Evolutionary conservation across 495 filamentous ascomycete species (phyloP).

Genomic region (Hapsidospora chrysogenum): DNA sequence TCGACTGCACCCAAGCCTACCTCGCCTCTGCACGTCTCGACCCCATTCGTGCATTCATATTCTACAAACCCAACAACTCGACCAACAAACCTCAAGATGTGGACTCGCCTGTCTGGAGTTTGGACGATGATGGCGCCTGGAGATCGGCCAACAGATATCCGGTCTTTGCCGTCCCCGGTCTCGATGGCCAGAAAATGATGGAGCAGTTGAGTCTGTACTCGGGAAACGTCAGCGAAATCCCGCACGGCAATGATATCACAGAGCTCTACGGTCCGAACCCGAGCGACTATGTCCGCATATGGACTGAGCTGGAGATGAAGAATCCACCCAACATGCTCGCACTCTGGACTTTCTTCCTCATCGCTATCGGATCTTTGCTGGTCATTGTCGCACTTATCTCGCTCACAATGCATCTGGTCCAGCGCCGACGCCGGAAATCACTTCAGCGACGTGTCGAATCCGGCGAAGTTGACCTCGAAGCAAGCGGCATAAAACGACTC

Average conservation of each 20-base stretch:
- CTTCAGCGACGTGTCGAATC: constrained; percentile 51
- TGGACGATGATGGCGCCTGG: constrained; percentile 50
- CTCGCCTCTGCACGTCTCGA: constrained; percentile 41
- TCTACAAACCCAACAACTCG: constrained; percentile 49
- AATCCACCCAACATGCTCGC: constrained; percentile 34
- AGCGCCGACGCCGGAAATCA: constrained; percentile 43
- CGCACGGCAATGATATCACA: constrained; percentile 36
- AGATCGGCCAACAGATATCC: constrained; percentile 48
- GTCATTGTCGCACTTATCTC: constrained; percentile 46
- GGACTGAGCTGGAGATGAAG: constrained; percentile 25
- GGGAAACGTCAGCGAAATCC: constrained; percentile 44
- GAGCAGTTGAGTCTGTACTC: constrained; percentile 56
- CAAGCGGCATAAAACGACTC: constrained; percentile 57
- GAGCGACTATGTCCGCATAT: constrained; percentile 35
- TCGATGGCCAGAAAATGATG: constrained; percentile 50
- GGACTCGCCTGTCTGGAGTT: constrained; percentile 42
- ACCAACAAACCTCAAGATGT: constrained; percentile 41
- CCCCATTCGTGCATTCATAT: constrained; percentile 49
- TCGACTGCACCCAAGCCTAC: constrained; percentile 51
- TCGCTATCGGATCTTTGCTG: constrained; percentile 61
- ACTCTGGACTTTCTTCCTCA: constrained; percentile 71
- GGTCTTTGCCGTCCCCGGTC: constrained; percentile 66
- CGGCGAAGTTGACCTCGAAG: constrained; percentile 69
- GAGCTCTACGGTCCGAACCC: constrained; percentile 47
- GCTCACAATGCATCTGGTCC: constrained; percentile 54